These are phyloP conservation scores for Triangularia verruculosa DNA, from an alignment of 2,329 filamentous ascomycete genomes.

Conservation along the genomic window DNA sequence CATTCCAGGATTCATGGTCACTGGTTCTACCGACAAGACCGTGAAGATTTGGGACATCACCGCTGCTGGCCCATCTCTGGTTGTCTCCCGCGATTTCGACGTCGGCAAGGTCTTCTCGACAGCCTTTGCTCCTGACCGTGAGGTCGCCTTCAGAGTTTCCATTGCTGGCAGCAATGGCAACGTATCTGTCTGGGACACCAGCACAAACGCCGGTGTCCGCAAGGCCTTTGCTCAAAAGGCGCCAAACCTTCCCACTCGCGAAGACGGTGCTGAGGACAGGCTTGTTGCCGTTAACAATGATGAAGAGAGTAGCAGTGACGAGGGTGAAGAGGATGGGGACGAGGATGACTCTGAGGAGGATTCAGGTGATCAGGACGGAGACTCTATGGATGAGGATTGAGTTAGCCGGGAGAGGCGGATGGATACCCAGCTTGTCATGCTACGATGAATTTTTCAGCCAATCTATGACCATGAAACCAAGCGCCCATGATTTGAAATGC, in stretches of 20 bases:
- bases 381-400: not conserved
- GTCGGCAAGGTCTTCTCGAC: slow-evolving; percentile 94
- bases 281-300: slow-evolving; percentile 70
- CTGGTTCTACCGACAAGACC: slow-evolving; percentile 88
- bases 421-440: not conserved
- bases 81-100: slow-evolving; percentile 86
- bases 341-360: slow-evolving; percentile 46
- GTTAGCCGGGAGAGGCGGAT: not conserved
- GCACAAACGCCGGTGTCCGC: slow-evolving; percentile 85
- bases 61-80: slow-evolving; percentile 77
- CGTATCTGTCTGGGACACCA: slow-evolving; percentile 93
- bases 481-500: not conserved
- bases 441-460: not conserved
- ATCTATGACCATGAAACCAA: not conserved
- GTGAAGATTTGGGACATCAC: slow-evolving; percentile 97
- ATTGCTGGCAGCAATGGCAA: slow-evolving; percentile 92
- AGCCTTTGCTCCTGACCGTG: slow-evolving; percentile 81
- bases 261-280: slow-evolving; percentile 68
- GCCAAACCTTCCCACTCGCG: slow-evolving; percentile 51
- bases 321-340: slow-evolving; percentile 50
- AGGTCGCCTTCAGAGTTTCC: slow-evolving; percentile 87
- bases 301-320: slow-evolving; percentile 63
- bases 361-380: not conserved
- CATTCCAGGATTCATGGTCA: slow-evolving; percentile 90
- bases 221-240: slow-evolving; percentile 76